A percentile compares a stretch with the other conserved stretches of the same genome.
These are phyloP conservation scores for Leccinum truebloodii DNA, from an alignment of 768 basidiomycete species.

Conservation along the genomic window DNA sequence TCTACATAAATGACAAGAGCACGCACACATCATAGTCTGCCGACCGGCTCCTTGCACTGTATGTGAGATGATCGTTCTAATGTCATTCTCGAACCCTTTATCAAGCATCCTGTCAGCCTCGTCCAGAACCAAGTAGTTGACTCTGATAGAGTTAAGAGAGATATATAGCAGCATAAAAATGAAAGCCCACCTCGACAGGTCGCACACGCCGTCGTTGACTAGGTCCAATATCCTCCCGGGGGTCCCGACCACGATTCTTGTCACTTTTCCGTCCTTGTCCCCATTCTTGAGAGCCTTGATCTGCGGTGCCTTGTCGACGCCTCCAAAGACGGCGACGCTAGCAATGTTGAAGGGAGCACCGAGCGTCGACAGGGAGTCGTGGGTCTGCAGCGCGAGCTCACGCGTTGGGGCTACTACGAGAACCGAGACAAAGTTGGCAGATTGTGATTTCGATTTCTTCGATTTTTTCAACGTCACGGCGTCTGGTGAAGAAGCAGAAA, in stretches of 20 bases:
- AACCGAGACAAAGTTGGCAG: slow-evolving; percentile 47
- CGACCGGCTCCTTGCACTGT: slow-evolving; percentile 67
- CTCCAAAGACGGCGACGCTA: slow-evolving; percentile 90
- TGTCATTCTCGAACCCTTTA: slow-evolving; percentile 98
- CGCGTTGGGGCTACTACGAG: slow-evolving; percentile 93
- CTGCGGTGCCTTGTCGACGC: slow-evolving; percentile 89
- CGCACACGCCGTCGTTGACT: slow-evolving; percentile 82
- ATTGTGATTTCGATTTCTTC: slow-evolving; percentile 27
- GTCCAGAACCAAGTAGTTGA: slow-evolving; percentile 90
- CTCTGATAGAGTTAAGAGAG: slow-evolving; percentile 45
- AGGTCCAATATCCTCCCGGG: slow-evolving; percentile 93
- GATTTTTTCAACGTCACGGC: slow-evolving; percentile 30
- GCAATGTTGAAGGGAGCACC: slow-evolving; percentile 74
- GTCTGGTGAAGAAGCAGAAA: slow-evolving; percentile 35
- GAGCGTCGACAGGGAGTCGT: slow-evolving; percentile 74
- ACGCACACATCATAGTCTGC: slow-evolving; percentile 94
- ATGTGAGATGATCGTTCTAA: slow-evolving; percentile 81
- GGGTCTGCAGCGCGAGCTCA: slow-evolving; percentile 94
- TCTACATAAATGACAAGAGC: not conserved
- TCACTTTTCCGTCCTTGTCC: slow-evolving; percentile 49
- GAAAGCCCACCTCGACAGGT: slow-evolving; percentile 66
- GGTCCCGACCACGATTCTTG: slow-evolving; percentile 89
- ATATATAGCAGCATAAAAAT: not conserved
- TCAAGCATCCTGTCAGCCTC: slow-evolving; percentile 99
- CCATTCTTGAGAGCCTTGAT: slow-evolving; percentile 62